Evolutionary conservation across 768 basidiomycete species (phyloP), one percentile per base, ranked within the genome.

Genomic region (Mrakia hoshinonis): DNA sequence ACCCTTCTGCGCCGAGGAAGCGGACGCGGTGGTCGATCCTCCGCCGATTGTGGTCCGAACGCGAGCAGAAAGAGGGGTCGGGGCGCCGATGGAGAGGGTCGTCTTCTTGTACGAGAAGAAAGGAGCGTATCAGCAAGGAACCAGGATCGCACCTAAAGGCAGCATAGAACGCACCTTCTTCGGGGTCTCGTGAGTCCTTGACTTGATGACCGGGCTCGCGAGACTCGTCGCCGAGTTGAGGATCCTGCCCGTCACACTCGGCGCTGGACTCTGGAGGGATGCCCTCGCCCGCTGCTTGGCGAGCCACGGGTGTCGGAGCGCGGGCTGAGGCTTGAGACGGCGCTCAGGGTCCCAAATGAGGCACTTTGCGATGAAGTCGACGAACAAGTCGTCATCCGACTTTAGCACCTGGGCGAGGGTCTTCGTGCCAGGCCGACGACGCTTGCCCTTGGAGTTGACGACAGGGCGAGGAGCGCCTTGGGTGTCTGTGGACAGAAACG

Each of bases 311-410:
- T 97, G 95, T 29, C 92, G 87, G 82, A 97, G 79, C 0, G 95
- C 95, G 12, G 89, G 85, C 75, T 92, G 89, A 4, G 95, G 95
- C 79, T 96, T 98, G 78, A 99, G 84, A 39, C 96, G 86, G 64
- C 91, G 86, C 76, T 98, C 95, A 11, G 96, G 96, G 81, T 99
- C 96, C 94, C 94, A 99, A 36, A 90, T 84, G n/a, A 99, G 83
- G 80, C 96, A 99, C 79, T 95, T 97, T 1, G 90, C 84, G 74
- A 98, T 89, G 79, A 99, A 99, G 81, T 99, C 96, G 69, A 99
- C 84, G 75, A 99, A 98, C 54, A 90, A 87, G 71, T 95, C 92
- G 77, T 98, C 96, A 71, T 93, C 91, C 77, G 89, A 91, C 69
- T 91, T 87, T 62, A 99, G 84, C 49, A 94, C 92, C 77, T 92